A percentile compares a stretch with the other conserved stretches of the same genome.
Conservation (phyloP, 768 basidiomycete genomes). For the Phylloporus arenicola region DNA sequence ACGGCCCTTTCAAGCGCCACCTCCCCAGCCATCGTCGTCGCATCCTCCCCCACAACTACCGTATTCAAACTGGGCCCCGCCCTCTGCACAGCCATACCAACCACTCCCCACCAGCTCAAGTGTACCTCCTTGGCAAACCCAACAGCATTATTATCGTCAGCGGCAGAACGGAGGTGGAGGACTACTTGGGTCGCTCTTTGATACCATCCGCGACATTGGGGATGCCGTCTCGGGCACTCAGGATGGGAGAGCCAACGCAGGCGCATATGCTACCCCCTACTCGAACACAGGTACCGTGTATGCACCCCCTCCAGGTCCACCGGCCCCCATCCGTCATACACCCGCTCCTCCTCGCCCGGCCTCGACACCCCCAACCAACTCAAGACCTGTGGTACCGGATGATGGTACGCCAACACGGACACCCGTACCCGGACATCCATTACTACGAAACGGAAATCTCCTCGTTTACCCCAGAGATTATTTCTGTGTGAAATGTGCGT, state of each 20-base stretch:
- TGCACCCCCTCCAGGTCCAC: conserved; percentile 10
- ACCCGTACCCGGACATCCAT: conserved; percentile 63
- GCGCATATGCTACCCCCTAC: conserved; percentile 20
- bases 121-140: conserved; percentile 19
- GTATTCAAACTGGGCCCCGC: not conserved
- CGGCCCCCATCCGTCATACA: not conserved
- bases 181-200: conserved; percentile 22
- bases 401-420: conserved; percentile 59
- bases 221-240: conserved; percentile 24
- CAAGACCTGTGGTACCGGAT: conserved; percentile 26
- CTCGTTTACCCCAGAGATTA: conserved; percentile 66
- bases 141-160: conserved; percentile 13
- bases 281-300: conserved; percentile 2
- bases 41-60: not conserved
- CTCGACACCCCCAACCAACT: conserved; percentile 13
- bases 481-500: conserved; percentile 63
- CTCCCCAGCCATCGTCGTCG: conserved; percentile 7
- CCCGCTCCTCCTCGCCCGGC: conserved; percentile 7
- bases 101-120: not conserved
- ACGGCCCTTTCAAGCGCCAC: conserved; percentile 53
- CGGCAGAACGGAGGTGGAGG: conserved; percentile 19
- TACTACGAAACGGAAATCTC: conserved; percentile 54
- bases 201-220: conserved; percentile 26
- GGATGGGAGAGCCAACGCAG: conserved; percentile 14
- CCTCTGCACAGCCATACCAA: not conserved